phyloP scores from a whole-genome alignment of 2,329 filamentous ascomycete genomes.

The Apiospora phragmitis region DNA sequence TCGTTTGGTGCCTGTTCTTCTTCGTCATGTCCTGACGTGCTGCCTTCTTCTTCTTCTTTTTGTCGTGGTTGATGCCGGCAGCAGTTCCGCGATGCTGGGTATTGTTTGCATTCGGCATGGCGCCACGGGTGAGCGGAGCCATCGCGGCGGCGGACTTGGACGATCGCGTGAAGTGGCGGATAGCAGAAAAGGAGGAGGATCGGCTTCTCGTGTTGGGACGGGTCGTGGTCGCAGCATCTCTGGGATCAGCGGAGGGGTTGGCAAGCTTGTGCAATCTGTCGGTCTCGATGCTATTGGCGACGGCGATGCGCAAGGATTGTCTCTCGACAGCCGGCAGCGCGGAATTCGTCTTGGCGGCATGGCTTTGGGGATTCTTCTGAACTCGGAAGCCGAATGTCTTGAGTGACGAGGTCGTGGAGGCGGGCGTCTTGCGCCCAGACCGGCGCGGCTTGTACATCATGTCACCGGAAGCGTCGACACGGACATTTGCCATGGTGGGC shows the following conservation, averaged over 20 bases:
- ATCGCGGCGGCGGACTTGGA: not conserved
- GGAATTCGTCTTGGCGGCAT: not conserved
- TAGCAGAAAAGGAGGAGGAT: not conserved
- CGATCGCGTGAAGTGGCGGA: no score
- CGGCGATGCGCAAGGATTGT: slow-evolving; percentile 11
- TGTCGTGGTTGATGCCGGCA: not conserved
- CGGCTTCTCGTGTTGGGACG: not conserved
- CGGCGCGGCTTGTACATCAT: not conserved
- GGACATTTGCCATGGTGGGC: no score
- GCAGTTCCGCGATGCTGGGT: not conserved
- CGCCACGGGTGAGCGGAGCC: not conserved
- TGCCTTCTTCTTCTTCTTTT: slow-evolving; percentile 12
- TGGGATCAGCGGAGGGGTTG: not conserved
- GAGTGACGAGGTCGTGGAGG: not conserved
- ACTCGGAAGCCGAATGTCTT: not conserved
- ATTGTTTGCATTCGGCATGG: not conserved
- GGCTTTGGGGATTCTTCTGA: not conserved
- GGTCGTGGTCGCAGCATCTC: not conserved
- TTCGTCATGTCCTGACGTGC: not conserved
- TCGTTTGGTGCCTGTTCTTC: not conserved
- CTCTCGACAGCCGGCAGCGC: not conserved
- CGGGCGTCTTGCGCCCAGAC: not conserved
- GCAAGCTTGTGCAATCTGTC: not conserved
- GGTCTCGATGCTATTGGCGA: not conserved
- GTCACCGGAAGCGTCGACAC: no score